Base-by-base conservation (phyloP, 2,329 filamentous ascomycete species). In the Arachnomyces sp. region DNA sequence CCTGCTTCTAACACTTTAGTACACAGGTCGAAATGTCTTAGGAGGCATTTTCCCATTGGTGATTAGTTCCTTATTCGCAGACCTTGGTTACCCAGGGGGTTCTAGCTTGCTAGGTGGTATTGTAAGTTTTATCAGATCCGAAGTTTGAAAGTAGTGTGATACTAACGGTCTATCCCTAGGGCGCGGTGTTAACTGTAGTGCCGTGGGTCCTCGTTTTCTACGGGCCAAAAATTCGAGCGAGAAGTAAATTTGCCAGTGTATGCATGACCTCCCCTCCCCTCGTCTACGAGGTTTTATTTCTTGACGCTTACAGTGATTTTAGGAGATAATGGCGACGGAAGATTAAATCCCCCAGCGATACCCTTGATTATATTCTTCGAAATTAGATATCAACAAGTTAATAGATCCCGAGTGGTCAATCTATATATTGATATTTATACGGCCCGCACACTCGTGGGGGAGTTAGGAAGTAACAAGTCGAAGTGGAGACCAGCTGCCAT, bases 121-220 rank as follows among this genome's bases (percentile, higher is more conserved):
- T 45, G 81, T 77, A 8, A 62, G 61, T 51, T 38, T 7, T 11
- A 4, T 5, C 3, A 5, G 20, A 25, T n/a, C n/a, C n/a, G 20
- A 25, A 25, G 5, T 25, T 5, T 25, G 2, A 11, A 18, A 15
- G 8, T 13, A 2, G 25, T 2, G n/a, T 7, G 13, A 15, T n/a
- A 30, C 44, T 36, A 36, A 43, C n/a, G 14, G 12, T n/a, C 34
- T n/a, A n/a, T 36, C n/a, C 20, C 16, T 17, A 65, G 57, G 74
- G 72, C 2, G 66, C 69, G 2, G 42, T 74, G 2, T 60, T 95
- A 46, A 89, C 84, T 0, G 58, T 84, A 2, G 87, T 94, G n/a
- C 90, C 89, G 0, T 95, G 87, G 84, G 79, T 89, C 0, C 60
- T 95, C 38, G 75, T 89, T 0, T 77, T 92, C 25, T 92, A 78